Percentiles rank a stretch among this genome's conserved stretches.
Evolutionary conservation across 345 rosid genomes (phyloP).

Genomic region (Eucalyptus marginata): DNA sequence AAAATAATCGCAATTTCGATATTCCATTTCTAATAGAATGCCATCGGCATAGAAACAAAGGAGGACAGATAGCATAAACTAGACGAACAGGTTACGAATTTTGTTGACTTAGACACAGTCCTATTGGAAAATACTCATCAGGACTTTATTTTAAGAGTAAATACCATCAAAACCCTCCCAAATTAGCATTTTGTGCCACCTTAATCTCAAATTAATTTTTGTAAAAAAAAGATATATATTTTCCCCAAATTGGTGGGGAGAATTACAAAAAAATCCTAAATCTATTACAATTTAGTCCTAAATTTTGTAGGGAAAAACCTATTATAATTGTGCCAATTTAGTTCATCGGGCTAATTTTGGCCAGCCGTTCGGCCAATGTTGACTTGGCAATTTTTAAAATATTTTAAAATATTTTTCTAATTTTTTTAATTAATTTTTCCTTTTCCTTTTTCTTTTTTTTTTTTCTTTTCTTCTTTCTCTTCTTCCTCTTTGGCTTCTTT

Average conservation of each 20-base stretch:
- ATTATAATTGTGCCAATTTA: no score
- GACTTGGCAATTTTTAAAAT: no score
- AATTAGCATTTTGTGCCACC: neutral
- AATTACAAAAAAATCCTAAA: no score
- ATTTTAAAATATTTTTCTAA: fast-evolving
- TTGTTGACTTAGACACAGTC: neutral
- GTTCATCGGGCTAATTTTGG: fast-evolving
- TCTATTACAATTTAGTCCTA: no score
- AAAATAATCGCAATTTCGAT: neutral
- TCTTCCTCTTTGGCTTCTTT: no score
- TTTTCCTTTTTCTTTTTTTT: no score
- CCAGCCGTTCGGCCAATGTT: fast-evolving
- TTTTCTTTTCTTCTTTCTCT: no score
- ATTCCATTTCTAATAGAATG: neutral
- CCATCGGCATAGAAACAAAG: neutral
- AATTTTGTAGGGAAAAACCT: no score
- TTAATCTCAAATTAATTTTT: no score
- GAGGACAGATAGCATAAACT: neutral
- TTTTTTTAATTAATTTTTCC: fast-evolving
- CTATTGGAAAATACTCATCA: neutral
- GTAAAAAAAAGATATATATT: no score
- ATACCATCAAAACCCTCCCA: neutral
- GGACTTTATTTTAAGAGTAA: neutral
- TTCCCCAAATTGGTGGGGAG: neutral
- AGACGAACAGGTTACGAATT: neutral